Evolutionary conservation across 148 eudicot genomes (phyloP).

Genomic region (Selenicereus undatus): DNA sequence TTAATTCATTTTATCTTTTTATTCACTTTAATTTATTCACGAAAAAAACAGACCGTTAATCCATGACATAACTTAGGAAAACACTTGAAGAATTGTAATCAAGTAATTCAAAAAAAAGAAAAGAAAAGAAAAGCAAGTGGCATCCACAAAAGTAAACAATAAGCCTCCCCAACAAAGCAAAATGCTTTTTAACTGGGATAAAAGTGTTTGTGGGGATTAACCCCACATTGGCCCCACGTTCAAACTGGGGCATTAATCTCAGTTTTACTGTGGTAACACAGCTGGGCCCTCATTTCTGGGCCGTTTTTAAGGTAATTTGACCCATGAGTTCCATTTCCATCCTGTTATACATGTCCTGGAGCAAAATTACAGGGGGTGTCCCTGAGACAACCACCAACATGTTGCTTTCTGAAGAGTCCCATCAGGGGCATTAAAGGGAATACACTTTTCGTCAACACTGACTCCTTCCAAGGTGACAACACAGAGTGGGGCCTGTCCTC

Average conservation of each 20-base stretch:
- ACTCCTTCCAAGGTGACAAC: slow-evolving; percentile 10
- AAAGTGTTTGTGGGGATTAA: slow-evolving; percentile 22
- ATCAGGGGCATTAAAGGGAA: neutral
- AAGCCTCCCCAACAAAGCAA: no score
- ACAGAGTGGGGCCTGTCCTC: neutral
- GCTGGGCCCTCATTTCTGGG: neutral
- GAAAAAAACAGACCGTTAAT: no score
- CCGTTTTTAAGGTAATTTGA: neutral
- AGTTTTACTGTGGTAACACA: slow-evolving; percentile 9
- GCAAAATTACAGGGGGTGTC: neutral
- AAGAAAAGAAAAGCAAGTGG: no score
- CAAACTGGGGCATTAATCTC: slow-evolving; percentile 22
- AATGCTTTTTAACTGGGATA: neutral
- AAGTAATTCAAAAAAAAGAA: no score
- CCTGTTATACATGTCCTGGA: neutral
- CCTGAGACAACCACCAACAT: slow-evolving; percentile 2
- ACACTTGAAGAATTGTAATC: no score
- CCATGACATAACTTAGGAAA: no score
- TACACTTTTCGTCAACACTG: neutral
- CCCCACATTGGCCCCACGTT: slow-evolving; percentile 21
- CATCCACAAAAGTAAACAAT: no score
- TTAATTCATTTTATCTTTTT: no score
- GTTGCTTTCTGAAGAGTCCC: neutral
- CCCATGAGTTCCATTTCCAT: neutral
- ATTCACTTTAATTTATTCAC: no score